Conservation (phyloP, 176 grass and related monocot genomes). For the Paspalum vaginatum region DNA sequence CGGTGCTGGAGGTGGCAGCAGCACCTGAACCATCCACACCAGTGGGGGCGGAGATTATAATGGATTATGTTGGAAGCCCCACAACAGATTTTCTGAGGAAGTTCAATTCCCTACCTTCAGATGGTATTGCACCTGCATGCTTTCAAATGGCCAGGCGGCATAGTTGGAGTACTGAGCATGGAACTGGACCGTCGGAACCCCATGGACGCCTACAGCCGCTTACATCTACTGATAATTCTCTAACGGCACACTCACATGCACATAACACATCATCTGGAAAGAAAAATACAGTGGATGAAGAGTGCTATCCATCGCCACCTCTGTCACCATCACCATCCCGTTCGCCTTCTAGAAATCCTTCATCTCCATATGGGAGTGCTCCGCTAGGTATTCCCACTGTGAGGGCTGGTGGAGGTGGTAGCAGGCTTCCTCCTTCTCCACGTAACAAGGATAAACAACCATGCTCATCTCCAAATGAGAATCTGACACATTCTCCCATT, state of each 20-base stretch:
- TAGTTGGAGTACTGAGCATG: slow-evolving; percentile 73
- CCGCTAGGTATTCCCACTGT: slow-evolving; percentile 47
- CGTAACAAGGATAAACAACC: slow-evolving; percentile 41
- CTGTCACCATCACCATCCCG: slow-evolving; percentile 50
- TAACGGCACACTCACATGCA: slow-evolving; percentile 29
- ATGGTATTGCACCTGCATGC: slow-evolving; percentile 41
- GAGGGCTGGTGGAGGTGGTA: slow-evolving; percentile 15
- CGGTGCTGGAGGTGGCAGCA: slow-evolving; percentile 52
- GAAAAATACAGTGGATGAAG: slow-evolving; percentile 49
- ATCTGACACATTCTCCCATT: slow-evolving; percentile 29
- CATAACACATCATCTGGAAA: slow-evolving; percentile 40
- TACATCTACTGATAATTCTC: slow-evolving; percentile 35
- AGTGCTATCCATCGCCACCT: slow-evolving; percentile 37
- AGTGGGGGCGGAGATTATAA: slow-evolving; percentile 68
- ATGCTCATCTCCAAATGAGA: slow-evolving; percentile 42
- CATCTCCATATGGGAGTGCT: slow-evolving; percentile 58
- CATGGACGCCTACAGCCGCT: not conserved
- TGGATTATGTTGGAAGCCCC: slow-evolving; percentile 82
- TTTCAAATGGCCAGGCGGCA: slow-evolving; percentile 58
- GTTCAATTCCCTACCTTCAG: slow-evolving; percentile 66
- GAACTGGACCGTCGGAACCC: slow-evolving; percentile 45
- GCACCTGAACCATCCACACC: slow-evolving; percentile 44
- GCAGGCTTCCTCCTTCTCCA: slow-evolving; percentile 48
- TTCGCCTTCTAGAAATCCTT: slow-evolving; percentile 45
- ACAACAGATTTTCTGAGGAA: slow-evolving; percentile 66